These are phyloP conservation scores for Vigna radiata DNA, from an alignment of 306 rosid species.

Conservation along the genomic window DNA sequence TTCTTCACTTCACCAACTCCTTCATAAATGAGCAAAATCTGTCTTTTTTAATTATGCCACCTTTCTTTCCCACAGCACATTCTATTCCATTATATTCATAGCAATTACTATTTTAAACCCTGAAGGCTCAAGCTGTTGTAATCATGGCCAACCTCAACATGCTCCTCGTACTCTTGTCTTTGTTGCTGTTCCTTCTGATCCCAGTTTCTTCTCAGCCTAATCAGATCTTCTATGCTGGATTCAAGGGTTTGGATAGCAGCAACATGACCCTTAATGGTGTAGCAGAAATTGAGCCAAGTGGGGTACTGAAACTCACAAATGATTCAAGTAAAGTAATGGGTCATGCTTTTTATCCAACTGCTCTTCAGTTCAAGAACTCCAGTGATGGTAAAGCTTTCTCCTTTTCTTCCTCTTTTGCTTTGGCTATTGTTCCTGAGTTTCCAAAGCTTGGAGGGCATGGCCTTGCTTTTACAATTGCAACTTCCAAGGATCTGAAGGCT, in stretches of 20 bases:
- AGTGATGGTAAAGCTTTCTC: slow-evolving; percentile 59
- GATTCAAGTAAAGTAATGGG: slow-evolving; percentile 62
- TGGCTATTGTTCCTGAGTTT: slow-evolving; percentile 69
- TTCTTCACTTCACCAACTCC: slow-evolving; percentile 7
- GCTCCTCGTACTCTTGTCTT: slow-evolving; percentile 40
- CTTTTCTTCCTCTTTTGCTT: slow-evolving; percentile 69
- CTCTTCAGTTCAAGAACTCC: slow-evolving; percentile 63
- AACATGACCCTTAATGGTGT: slow-evolving; percentile 58
- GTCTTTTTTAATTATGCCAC: background rate
- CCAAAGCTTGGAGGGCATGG: slow-evolving; percentile 86
- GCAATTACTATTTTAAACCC: background rate
- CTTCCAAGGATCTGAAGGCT: slow-evolving; percentile 57
- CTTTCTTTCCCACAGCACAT: background rate
- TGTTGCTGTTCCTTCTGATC: slow-evolving; percentile 40
- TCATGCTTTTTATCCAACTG: slow-evolving; percentile 58
- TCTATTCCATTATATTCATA: background rate
- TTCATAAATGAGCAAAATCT: background rate
- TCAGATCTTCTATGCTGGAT: slow-evolving; percentile 61
- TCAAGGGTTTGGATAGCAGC: slow-evolving; percentile 50
- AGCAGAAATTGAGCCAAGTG: slow-evolving; percentile 58
- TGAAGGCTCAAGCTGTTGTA: too few species aligned
- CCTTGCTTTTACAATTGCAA: slow-evolving; percentile 67
- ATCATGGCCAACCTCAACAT: slow-evolving; percentile 48
- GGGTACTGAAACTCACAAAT: slow-evolving; percentile 67
- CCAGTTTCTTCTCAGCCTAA: slow-evolving; percentile 51